Evolutionary conservation across 2,329 filamentous ascomycete genomes (phyloP), one percentile per base, ranked within the genome.

Genomic region (Fusarium tanahbumbuense): DNA sequence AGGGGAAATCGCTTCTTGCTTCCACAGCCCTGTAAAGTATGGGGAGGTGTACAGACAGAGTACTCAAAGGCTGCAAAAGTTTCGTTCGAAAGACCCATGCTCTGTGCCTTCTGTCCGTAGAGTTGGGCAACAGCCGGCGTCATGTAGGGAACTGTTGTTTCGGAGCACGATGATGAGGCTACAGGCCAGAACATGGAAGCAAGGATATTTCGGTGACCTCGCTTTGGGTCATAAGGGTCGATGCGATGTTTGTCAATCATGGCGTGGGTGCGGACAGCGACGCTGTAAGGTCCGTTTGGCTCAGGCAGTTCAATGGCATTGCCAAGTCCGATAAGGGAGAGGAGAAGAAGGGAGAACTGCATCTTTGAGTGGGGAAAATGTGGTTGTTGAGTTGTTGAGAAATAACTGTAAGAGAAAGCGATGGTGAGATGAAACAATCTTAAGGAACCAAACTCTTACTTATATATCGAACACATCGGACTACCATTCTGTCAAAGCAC

Each of bases 151-250:
- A 75, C 58, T 0, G 22, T 61, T 16, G 65, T 25, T 6, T 28
- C 47, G 1, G 55, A 56, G 40, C 78, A 81, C 3, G 68, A 65
- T 2, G 60, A 42, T 16, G 64, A 27, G 7, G 76, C 67, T 6
- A 80, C 59, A 0, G 79, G 79, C 20, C 78, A 68, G 46, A 78
- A 81, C 6, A 78, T 59, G 0, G 79, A 81, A 3, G 73, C 60
- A 6, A 79, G 54, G 2, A 81, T 49, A 10, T 71, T 71, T 8
- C 78, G 66, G 3, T 70, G 65, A n/a, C 76, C 75, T 2, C 65
- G 70, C 4, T 62, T 54, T 0, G 69, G 70, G 0, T 78, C 73
- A 22, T 78, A 79, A 0, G 77, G 76, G 11, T 80, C 79, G 11
- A 77, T 54, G 0, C 80, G 78, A 13, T 52, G 59, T 8, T 62